These are phyloP conservation scores for Akanthomyces muscarius DNA, from an alignment of 2,329 filamentous ascomycete genomes.

Conservation along the genomic window DNA sequence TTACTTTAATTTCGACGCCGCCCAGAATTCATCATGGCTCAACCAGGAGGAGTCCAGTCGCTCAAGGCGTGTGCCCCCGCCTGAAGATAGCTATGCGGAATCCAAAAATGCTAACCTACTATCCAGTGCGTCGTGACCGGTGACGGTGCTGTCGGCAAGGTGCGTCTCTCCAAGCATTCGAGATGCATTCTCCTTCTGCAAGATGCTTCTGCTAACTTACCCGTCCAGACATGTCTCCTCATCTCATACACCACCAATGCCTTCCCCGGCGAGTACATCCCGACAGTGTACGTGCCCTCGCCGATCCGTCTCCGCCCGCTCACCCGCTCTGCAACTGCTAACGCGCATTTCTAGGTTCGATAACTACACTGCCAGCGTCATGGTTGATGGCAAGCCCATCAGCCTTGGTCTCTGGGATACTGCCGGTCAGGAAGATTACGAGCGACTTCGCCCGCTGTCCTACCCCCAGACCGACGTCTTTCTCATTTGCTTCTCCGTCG, in stretches of 20 bases:
- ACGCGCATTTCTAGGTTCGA: slow-evolving; percentile 65
- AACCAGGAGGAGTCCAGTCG: slow-evolving; percentile 81
- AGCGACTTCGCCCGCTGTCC: slow-evolving; percentile 86
- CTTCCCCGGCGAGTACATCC: slow-evolving; percentile 99
- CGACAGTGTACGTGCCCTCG: slow-evolving; percentile 74
- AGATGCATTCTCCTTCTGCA: not conserved
- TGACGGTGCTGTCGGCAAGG: slow-evolving; percentile 98
- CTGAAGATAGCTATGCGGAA: slow-evolving; percentile 25
- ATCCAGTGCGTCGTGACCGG: slow-evolving; percentile 93
- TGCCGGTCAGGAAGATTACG: slow-evolving; percentile 97
- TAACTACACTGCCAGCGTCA: slow-evolving; percentile 98
- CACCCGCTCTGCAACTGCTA: slow-evolving; percentile 18
- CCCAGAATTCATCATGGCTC: slow-evolving; percentile 58
- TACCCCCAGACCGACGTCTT: slow-evolving; percentile 99
- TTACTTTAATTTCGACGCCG: not conserved
- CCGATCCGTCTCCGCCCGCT: slow-evolving; percentile 8
- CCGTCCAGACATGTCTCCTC: slow-evolving; percentile 82
- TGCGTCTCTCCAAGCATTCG: slow-evolving; percentile 35
- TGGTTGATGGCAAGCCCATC: slow-evolving; percentile 98
- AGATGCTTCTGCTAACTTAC: slow-evolving; percentile 26
- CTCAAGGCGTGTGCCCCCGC: slow-evolving; percentile 65
- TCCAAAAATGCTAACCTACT: slow-evolving; percentile 33
- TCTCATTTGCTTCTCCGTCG: slow-evolving; percentile 96
- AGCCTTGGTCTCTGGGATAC: slow-evolving; percentile 98
- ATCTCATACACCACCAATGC: slow-evolving; percentile 99